Evolutionary conservation across 805 yeast species (phyloP), one percentile per base, ranked within the genome.

Genomic region (Yarrowia sp.): DNA sequence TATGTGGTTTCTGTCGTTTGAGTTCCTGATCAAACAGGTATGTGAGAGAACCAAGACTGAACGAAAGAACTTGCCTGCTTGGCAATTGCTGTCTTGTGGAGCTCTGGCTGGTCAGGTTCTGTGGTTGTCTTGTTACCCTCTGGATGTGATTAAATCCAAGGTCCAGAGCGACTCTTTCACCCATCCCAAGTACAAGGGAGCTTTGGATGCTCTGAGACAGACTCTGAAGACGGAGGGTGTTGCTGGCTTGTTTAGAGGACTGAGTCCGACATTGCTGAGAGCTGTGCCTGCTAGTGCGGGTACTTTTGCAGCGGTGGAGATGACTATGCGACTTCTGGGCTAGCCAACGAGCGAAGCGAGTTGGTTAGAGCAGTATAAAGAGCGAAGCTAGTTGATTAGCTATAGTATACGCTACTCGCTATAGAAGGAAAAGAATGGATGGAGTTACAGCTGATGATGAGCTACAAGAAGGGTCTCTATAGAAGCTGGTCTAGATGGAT

Each of bases 231-330:
- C 72, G 0, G 71, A 77, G 8, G 90, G 90, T 3, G 15, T 68
- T 7, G 55, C 65, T 15, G 90, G 90, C 0, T 71, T 86, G 33
- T 84, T 81, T 74, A 75, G 87, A 65, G 90, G 90, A 0, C 73
- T 80, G 14, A 73, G 77, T 11, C 83, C 87, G 58, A 86, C 90
- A 0, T 69, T 84, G 8, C 64, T 83, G 11, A 74, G 90, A 62
- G 90, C 87, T 65, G 74, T 81, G 14, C 90, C 87, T 69, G 89
- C 90, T 0, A 86, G 87, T 66, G 90, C 92, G 0, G 89, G 89
- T 14, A 88, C 93, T 0, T 88, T 88, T 78, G 89, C 92, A 2
- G 84, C 88, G 13, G 92, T 88, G 2, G 93, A 88, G 71, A 76
- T 84, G 65, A 86, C 90, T 0, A 74, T 88, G 66, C 75, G 93